These are phyloP conservation scores for Trichoderma sp. DNA, from an alignment of 2,329 filamentous ascomycete species.

Conservation along the genomic window DNA sequence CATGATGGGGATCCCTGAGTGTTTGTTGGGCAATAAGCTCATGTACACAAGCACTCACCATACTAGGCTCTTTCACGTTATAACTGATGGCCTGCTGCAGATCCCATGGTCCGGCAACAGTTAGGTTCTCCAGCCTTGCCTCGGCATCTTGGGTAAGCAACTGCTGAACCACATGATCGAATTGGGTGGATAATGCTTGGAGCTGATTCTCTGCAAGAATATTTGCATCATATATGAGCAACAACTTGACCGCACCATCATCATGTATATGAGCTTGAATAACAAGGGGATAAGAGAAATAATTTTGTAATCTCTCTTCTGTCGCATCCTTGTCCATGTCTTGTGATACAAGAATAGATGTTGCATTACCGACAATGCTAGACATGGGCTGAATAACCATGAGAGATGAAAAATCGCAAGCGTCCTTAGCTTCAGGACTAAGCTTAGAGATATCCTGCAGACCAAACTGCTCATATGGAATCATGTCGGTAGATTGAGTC, in stretches of 20 bases:
- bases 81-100: background rate
- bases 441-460: slow-evolving; percentile 26
- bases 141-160: background rate
- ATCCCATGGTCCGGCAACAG: slow-evolving; percentile 4
- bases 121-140: background rate
- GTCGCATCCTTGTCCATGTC: background rate
- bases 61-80: background rate
- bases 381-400: slow-evolving; percentile 30
- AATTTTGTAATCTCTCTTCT: slow-evolving; percentile 1
- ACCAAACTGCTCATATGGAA: slow-evolving; percentile 27
- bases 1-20: slow-evolving; percentile 4
- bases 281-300: slow-evolving; percentile 16
- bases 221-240: background rate
- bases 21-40: slow-evolving; percentile 22
- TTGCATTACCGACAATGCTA: background rate
- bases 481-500: background rate
- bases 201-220: background rate
- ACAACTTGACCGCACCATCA: background rate
- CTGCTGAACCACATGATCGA: slow-evolving; percentile 13
- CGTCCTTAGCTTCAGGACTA: slow-evolving; percentile 23
- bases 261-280: slow-evolving; percentile 7
- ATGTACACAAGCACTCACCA: slow-evolving; percentile 31
- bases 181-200: background rate
- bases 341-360: too few relatives aligned
- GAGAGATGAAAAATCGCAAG: slow-evolving; percentile 32